A percentile compares a stretch with the other conserved stretches of the same genome.
Evolutionary conservation across 305 asterid species (phyloP).

Genomic region (Fraxinus paxiana): DNA sequence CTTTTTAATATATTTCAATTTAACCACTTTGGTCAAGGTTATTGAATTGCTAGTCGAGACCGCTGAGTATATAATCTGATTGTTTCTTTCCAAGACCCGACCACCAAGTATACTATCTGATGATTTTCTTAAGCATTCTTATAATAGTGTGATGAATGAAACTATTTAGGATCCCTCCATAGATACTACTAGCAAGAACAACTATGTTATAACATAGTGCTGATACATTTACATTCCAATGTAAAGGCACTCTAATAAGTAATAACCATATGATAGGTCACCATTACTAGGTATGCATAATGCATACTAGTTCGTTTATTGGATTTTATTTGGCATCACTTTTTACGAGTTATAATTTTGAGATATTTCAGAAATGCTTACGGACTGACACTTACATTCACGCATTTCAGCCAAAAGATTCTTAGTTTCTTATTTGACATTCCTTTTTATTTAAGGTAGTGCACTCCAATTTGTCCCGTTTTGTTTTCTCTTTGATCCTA

Average conservation of each 20-base stretch:
- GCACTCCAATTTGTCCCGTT: not conserved
- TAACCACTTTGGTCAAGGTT: not conserved
- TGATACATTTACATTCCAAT: not conserved
- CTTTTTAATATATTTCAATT: not conserved
- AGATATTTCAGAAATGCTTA: not conserved
- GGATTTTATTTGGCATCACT: not conserved
- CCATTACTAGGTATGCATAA: not conserved
- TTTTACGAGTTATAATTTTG: not conserved
- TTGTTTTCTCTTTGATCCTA: not conserved
- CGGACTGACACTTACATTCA: not conserved
- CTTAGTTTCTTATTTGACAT: not conserved
- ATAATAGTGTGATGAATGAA: not conserved
- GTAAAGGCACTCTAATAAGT: not conserved
- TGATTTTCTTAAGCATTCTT: not conserved
- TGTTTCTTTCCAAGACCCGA: not conserved
- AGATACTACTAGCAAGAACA: not conserved
- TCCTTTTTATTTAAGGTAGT: not conserved
- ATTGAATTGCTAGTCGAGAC: not conserved
- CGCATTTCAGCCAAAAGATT: not conserved
- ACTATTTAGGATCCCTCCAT: not conserved
- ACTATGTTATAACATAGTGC: not conserved
- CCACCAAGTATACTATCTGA: not conserved
- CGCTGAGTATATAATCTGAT: not conserved
- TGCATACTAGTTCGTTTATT: not conserved
- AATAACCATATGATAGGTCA: not conserved